Evolutionary conservation across 192 early-diverging fungal genomes (phyloP).

Genomic region (Backusella tarrabulga): DNA sequence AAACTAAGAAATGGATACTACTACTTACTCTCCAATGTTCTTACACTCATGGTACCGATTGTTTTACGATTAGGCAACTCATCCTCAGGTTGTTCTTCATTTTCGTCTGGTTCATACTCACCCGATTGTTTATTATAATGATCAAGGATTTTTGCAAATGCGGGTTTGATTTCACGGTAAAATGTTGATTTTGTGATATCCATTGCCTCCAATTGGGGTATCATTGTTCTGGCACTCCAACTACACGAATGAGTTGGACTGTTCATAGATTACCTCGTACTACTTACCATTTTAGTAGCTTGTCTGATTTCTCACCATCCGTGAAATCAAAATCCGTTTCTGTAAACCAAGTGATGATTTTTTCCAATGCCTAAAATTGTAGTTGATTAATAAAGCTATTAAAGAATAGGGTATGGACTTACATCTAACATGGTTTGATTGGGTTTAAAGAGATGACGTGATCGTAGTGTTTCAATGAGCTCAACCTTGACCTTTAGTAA

Average conservation of each 20-base stretch:
- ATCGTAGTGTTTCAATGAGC: background rate
- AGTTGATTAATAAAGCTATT: too few relatives aligned
- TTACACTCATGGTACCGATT: background rate
- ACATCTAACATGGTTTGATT: background rate
- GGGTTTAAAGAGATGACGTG: background rate
- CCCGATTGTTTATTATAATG: background rate
- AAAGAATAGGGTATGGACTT: too few relatives aligned
- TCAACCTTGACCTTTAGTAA: background rate
- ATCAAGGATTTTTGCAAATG: background rate
- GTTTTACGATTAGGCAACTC: background rate
- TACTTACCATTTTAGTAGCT: background rate
- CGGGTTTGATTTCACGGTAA: slow-evolving; percentile 2
- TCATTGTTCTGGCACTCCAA: slow-evolving; percentile 22
- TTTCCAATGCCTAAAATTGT: background rate
- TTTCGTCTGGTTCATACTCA: background rate
- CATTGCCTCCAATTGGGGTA: slow-evolving; percentile 14
- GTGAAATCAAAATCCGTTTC: background rate
- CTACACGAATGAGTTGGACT: background rate
- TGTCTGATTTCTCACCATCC: background rate
- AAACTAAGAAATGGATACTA: background rate
- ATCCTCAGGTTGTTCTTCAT: background rate
- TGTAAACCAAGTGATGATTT: background rate
- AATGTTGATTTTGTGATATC: slow-evolving; percentile 16
- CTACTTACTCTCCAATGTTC: background rate
- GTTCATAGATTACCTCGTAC: background rate